Conservation (phyloP, 2,329 filamentous ascomycete genomes). For the Cryphonectria parasitica region DNA sequence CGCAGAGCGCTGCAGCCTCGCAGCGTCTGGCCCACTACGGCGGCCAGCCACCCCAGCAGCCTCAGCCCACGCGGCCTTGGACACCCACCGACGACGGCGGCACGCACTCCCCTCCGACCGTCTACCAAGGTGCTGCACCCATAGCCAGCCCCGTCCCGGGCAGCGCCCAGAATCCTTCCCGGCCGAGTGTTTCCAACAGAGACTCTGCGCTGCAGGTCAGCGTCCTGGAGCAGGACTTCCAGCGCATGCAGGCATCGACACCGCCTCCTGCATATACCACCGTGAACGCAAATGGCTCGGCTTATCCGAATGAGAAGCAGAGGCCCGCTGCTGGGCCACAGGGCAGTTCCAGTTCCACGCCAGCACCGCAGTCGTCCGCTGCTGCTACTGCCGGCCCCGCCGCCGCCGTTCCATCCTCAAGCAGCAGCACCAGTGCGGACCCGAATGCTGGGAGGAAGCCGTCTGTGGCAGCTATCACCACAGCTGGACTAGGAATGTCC, state of each 20-base stretch:
- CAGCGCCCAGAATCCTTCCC: conserved; percentile 36
- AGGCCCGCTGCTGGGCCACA: conserved; percentile 43
- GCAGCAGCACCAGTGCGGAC: conserved; percentile 31
- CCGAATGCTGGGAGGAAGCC: conserved; percentile 36
- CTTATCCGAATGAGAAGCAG: conserved; percentile 83
- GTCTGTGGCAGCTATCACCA: conserved; percentile 35
- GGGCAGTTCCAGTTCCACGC: conserved; percentile 34
- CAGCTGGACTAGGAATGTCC: conserved; percentile 41
- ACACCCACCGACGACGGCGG: conserved; percentile 89
- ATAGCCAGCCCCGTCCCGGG: conserved; percentile 66
- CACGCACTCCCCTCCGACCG: conserved; percentile 85
- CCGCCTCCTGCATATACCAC: conserved; percentile 96
- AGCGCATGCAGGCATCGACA: conserved; percentile 78
- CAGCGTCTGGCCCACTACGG: conserved; percentile 82
- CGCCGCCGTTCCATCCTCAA: conserved; percentile 27
- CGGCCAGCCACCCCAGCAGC: conserved; percentile 50
- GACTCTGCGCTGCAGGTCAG: conserved; percentile 57
- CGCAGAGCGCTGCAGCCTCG: conserved; percentile 76
- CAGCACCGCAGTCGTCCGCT: conserved; percentile 34
- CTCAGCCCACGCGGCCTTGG: conserved; percentile 71
- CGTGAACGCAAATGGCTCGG: conserved; percentile 57
- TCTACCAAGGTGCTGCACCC: conserved; percentile 84
- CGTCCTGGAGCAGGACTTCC: conserved; percentile 84
- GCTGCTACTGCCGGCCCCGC: conserved; percentile 7
- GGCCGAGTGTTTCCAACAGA: conserved; percentile 22